A percentile compares a stretch with the other conserved stretches of the same genome.
These are phyloP conservation scores for Moesziomyces sp. DNA, from an alignment of 1,284 basidiomycete species.

Conservation along the genomic window DNA sequence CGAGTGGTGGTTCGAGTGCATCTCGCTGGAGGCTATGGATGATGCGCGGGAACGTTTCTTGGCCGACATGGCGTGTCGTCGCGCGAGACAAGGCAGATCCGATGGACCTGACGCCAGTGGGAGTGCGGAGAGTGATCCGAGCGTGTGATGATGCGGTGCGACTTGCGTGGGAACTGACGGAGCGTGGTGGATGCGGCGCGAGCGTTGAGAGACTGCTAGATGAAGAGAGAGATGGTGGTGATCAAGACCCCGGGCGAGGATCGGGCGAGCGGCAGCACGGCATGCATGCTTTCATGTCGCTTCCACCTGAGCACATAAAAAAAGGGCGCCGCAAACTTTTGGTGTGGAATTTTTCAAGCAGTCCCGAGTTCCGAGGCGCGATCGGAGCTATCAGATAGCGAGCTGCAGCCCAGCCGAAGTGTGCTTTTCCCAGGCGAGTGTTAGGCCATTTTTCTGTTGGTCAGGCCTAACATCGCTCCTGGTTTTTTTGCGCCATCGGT, in stretches of 20 bases:
- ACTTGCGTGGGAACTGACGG: not conserved
- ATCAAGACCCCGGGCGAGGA: conserved; percentile 7
- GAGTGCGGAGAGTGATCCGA: not conserved
- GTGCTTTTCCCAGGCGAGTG: no score
- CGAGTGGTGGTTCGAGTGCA: conserved; percentile 8
- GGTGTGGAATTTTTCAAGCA: conserved; percentile 4
- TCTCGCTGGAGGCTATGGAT: conserved; percentile 35
- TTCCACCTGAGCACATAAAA: not conserved
- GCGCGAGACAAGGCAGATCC: no score
- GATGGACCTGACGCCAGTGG: not conserved
- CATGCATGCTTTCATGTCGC: not conserved
- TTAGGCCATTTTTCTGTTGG: no score
- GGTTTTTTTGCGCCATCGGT: no score
- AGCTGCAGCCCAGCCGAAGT: not conserved
- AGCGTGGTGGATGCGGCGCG: not conserved
- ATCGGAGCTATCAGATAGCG: not conserved
- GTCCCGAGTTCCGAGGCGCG: not conserved
- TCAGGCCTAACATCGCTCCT: no score
- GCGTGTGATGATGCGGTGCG: not conserved
- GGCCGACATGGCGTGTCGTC: conserved; percentile 17
- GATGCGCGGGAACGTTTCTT: conserved; percentile 48
- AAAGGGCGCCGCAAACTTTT: conserved; percentile 30
- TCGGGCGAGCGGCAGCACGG: not conserved
- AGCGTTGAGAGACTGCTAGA: not conserved
- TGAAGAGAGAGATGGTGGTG: conserved; percentile 5